Evolutionary conservation across 768 basidiomycete genomes (phyloP).

Genomic region (Leccinellum rugosiceps): DNA sequence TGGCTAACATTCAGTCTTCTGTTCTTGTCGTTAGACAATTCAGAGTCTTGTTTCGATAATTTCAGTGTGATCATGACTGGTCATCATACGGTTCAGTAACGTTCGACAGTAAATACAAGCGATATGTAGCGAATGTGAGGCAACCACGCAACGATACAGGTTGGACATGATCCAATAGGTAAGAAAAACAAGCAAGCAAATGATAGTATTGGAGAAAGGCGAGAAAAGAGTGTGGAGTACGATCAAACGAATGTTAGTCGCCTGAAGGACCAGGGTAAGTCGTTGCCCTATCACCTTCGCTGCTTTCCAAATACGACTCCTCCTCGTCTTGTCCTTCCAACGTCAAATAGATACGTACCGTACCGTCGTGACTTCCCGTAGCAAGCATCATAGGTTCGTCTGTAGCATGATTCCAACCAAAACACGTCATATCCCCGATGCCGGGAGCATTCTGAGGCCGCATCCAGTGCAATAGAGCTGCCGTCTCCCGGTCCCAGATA

Average conservation of each 20-base stretch:
- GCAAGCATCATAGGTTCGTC: conserved; percentile 55
- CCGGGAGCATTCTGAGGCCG: conserved; percentile 50
- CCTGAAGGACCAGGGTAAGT: conserved; percentile 28
- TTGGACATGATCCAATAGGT: too few species aligned
- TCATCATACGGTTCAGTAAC: too few species aligned
- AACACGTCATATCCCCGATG: conserved; percentile 67
- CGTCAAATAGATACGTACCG: conserved; percentile 69
- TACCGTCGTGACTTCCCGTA: conserved; percentile 75
- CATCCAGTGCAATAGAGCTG: conserved; percentile 65
- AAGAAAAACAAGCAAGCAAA: conserved; percentile 7
- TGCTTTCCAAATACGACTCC: conserved; percentile 23
- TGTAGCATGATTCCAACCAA: conserved; percentile 73
- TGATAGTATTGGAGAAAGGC: conserved; percentile 1
- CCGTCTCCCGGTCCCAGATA: conserved; percentile 85
- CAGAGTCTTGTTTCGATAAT: too few species aligned
- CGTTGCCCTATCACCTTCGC: conserved; percentile 23
- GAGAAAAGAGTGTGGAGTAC: conserved; percentile 4
- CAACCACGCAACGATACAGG: too few species aligned
- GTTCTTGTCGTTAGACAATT: too few species aligned
- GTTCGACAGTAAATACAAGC: too few species aligned
- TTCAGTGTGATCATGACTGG: too few species aligned
- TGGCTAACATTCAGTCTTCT: too few species aligned
- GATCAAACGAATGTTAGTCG: conserved; percentile 14
- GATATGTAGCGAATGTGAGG: too few species aligned
- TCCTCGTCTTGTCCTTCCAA: conserved; percentile 22